A percentile compares a stretch with the other conserved stretches of the same genome.
These are phyloP conservation scores for Clonostachys sp. DNA, from an alignment of 2,329 filamentous ascomycete genomes.

Conservation along the genomic window DNA sequence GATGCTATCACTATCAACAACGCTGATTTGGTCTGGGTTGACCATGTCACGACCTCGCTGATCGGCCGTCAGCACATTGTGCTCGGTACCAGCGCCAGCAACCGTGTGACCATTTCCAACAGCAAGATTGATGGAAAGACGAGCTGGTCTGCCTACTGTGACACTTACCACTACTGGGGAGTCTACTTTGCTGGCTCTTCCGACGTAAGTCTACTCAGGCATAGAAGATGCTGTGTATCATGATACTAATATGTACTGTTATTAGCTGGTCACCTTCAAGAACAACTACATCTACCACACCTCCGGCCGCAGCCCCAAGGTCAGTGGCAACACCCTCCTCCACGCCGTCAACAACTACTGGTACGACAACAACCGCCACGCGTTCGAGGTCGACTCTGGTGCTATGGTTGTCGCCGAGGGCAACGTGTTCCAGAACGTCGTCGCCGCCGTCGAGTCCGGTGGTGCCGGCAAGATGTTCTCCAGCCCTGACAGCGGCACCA, in stretches of 20 bases:
- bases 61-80: slow-evolving; percentile 1
- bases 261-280: slow-evolving; percentile 1
- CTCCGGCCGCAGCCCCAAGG: slow-evolving; percentile 52
- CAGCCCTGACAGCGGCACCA: slow-evolving; percentile 8
- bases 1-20: slow-evolving; percentile 50
- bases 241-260: neutral
- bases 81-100: slow-evolving; percentile 30
- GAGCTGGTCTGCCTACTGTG: slow-evolving; percentile 25
- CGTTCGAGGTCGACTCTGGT: slow-evolving; percentile 39
- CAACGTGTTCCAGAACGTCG: slow-evolving; percentile 53
- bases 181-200: slow-evolving; percentile 20
- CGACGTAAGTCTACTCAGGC: slow-evolving; percentile 17
- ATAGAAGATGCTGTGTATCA: slow-evolving; percentile 11
- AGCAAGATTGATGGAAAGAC: slow-evolving; percentile 50
- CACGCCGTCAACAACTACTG: slow-evolving; percentile 62
- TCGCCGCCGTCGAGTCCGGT: slow-evolving; percentile 20
- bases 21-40: slow-evolving; percentile 42
- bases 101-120: slow-evolving; percentile 57
- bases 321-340: slow-evolving; percentile 48
- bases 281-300: slow-evolving; percentile 35
- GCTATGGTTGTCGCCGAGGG: slow-evolving; percentile 41
- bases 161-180: slow-evolving; percentile 23
- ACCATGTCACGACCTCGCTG: slow-evolving; percentile 43
- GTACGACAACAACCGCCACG: slow-evolving; percentile 48
- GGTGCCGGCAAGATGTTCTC: slow-evolving; percentile 7